Conservation (phyloP, 192 early-diverging fungal species). For the Coemansia sp. region DNA sequence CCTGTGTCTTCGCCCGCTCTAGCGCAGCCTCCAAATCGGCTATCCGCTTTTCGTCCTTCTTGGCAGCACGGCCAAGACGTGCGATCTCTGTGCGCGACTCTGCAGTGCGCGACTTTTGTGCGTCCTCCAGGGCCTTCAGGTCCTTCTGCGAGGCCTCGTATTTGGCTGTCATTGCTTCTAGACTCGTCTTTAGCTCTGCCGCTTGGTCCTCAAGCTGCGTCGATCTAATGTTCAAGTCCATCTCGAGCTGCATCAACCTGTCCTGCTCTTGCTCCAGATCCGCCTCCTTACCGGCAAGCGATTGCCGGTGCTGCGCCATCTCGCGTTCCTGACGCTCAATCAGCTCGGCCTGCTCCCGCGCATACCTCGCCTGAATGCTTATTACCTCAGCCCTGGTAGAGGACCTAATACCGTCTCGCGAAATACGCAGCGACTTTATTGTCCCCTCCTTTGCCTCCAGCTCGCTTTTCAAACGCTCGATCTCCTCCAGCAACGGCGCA, state of each 20-base stretch:
- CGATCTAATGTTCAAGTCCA: slow-evolving; percentile 42
- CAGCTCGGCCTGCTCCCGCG: slow-evolving; percentile 39
- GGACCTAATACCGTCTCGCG: slow-evolving; percentile 48
- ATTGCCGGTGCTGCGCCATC: slow-evolving; percentile 30
- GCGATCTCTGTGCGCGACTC: slow-evolving; percentile 29
- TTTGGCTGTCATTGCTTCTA: slow-evolving; percentile 17
- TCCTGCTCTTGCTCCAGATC: slow-evolving; percentile 53
- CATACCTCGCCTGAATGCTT: slow-evolving; percentile 50
- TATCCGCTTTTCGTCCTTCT: slow-evolving; percentile 36
- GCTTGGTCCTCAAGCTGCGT: slow-evolving; percentile 52
- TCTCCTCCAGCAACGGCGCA: slow-evolving; percentile 34
- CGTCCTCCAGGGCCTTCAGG: slow-evolving; percentile 31
- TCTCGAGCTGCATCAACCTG: slow-evolving; percentile 50
- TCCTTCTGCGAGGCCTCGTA: slow-evolving; percentile 16
- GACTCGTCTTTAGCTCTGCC: slow-evolving; percentile 35
- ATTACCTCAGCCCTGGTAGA: slow-evolving; percentile 51
- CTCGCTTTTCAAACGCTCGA: slow-evolving; percentile 45
- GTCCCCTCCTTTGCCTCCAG: slow-evolving; percentile 48
- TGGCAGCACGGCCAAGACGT: slow-evolving; percentile 22
- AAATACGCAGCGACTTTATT: slow-evolving; percentile 51
- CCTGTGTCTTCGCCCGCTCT: slow-evolving; percentile 21
- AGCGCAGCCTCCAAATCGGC: slow-evolving; percentile 29
- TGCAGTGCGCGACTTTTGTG: slow-evolving; percentile 23
- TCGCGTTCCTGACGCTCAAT: slow-evolving; percentile 38
- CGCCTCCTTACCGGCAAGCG: slow-evolving; percentile 36